Percentiles rank a stretch among this genome's conserved stretches.
Conservation (phyloP, 192 early-diverging fungal species). For the Phlyctochytrium planicorne region DNA sequence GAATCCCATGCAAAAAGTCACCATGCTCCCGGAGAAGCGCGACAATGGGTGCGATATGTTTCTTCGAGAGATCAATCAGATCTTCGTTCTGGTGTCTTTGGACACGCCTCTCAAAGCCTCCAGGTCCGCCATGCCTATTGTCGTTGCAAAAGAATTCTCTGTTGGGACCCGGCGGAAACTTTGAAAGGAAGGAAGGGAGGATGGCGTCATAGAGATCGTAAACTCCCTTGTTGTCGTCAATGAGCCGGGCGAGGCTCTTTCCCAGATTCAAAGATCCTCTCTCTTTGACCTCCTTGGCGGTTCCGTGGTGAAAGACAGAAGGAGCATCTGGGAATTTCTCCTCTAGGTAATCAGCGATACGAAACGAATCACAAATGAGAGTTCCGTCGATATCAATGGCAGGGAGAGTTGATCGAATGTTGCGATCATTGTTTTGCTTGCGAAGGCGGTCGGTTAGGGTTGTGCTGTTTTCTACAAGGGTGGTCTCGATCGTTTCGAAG, state of each 20-base stretch:
- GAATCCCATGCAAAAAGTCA: slow-evolving; percentile 31
- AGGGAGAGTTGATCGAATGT: slow-evolving; percentile 11
- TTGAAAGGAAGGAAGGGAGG: slow-evolving; percentile 25
- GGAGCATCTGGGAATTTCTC: slow-evolving; percentile 50
- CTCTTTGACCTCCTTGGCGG: not conserved
- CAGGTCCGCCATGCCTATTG: slow-evolving; percentile 6
- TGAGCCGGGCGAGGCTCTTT: slow-evolving; percentile 25
- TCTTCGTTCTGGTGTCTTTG: slow-evolving; percentile 2
- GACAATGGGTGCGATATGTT: slow-evolving; percentile 25
- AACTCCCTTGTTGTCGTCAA: not conserved
- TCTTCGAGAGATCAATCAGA: slow-evolving; percentile 19
- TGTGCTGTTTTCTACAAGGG: slow-evolving; percentile 12
- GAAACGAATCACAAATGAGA: slow-evolving; percentile 48
- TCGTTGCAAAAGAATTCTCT: slow-evolving; percentile 28
- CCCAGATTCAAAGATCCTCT: slow-evolving; percentile 1
- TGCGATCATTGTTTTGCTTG: no score
- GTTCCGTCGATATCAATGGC: slow-evolving; percentile 26
- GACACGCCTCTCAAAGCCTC: slow-evolving; percentile 10
- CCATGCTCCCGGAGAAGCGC: slow-evolving; percentile 27
- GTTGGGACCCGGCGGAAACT: slow-evolving; percentile 17
- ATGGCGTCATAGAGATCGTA: no score
- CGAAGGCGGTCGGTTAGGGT: not conserved
- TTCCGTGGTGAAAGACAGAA: slow-evolving; percentile 16
- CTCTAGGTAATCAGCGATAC: slow-evolving; percentile 61
- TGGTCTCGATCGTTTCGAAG: slow-evolving; percentile 14